These are phyloP conservation scores for Trichoderma sp. DNA, from an alignment of 2,329 filamentous ascomycete genomes.

Conservation along the genomic window DNA sequence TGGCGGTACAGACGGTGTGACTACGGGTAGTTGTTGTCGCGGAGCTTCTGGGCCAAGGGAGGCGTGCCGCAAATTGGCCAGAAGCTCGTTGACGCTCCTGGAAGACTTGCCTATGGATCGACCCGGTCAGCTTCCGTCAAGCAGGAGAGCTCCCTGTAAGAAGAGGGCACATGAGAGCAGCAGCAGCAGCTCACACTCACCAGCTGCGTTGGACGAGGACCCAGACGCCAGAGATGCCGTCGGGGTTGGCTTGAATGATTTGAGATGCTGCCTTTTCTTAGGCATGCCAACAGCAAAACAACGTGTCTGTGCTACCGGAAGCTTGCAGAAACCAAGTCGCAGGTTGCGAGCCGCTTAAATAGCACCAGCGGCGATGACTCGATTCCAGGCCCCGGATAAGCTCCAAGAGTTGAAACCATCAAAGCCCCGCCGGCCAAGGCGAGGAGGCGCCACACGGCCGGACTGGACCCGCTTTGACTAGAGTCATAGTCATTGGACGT, in stretches of 20 bases:
- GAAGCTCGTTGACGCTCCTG: slow-evolving; percentile 61
- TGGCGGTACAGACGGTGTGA: slow-evolving; percentile 61
- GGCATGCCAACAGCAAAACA: slow-evolving; percentile 53
- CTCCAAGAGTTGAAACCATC: background rate
- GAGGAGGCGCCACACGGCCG: slow-evolving; percentile 17
- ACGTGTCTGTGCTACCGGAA: slow-evolving; percentile 23
- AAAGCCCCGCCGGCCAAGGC: slow-evolving; percentile 12
- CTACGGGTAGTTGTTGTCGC: slow-evolving; percentile 38
- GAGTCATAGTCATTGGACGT: background rate
- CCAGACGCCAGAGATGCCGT: slow-evolving; percentile 51
- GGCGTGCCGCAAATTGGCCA: slow-evolving; percentile 59
- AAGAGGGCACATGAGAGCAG: background rate
- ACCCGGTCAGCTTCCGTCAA: slow-evolving; percentile 12
- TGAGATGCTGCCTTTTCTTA: slow-evolving; percentile 63
- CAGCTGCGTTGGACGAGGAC: slow-evolving; percentile 37
- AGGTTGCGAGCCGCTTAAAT: slow-evolving; percentile 24
- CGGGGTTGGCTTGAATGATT: slow-evolving; percentile 62
- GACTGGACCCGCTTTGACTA: slow-evolving; percentile 20
- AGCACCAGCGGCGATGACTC: background rate
- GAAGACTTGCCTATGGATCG: slow-evolving; percentile 39
- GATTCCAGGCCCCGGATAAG: slow-evolving; percentile 6
- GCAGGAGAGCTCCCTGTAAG: background rate
- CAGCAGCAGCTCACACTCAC: slow-evolving; percentile 33
- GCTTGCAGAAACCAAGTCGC: slow-evolving; percentile 27
- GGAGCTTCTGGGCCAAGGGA: slow-evolving; percentile 40